A percentile compares a stretch with the other conserved stretches of the same genome.
Evolutionary conservation across 441 rosid genomes (phyloP).

Genomic region (Corymbia citriodora): DNA sequence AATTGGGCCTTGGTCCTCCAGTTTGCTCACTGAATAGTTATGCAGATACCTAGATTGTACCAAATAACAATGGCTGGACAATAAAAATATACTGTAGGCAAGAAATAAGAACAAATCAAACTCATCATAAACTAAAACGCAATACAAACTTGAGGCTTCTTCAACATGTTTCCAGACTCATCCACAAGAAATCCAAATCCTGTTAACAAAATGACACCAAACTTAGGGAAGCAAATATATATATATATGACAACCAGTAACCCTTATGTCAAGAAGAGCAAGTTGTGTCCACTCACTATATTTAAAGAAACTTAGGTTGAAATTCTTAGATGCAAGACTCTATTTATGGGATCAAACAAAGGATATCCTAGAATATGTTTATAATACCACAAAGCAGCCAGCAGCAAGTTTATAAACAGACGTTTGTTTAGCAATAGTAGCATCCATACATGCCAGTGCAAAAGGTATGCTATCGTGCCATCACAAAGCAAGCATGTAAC

Average conservation of each 20-base stretch:
- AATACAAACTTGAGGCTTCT: constrained; percentile 68
- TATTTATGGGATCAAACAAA: background rate
- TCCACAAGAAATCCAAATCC: constrained; percentile 74
- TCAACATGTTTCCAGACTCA: constrained; percentile 56
- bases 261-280: background rate
- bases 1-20: background rate
- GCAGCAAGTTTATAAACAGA: background rate
- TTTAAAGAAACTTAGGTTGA: background rate
- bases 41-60: background rate
- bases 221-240: background rate
- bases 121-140: background rate
- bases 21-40: background rate
- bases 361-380: background rate
- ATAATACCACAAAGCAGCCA: background rate
- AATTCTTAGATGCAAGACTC: background rate
- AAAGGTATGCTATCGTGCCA: background rate
- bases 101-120: background rate
- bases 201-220: constrained; percentile 14
- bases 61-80: background rate
- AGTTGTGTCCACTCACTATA: background rate
- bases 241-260: background rate
- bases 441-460: background rate
- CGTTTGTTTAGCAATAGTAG: background rate
- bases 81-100: background rate
- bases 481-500: background rate